These are phyloP conservation scores for Plasmopara viticola DNA, from an alignment of 352 stramenopile species.

Conservation along the genomic window DNA sequence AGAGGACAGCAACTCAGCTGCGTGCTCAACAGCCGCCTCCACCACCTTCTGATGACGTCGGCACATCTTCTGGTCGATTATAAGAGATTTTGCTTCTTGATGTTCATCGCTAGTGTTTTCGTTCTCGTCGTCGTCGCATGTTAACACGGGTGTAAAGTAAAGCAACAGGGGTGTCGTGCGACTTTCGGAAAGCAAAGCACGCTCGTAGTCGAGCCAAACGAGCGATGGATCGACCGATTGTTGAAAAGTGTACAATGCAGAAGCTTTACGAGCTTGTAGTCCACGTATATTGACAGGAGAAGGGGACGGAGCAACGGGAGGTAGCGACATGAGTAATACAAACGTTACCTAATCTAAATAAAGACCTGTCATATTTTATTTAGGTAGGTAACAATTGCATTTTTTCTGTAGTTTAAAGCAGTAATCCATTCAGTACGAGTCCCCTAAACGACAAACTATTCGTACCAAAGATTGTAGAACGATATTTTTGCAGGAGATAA, in stretches of 20 bases:
- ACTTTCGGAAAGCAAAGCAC: conserved; percentile 21
- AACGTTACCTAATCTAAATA: too few relatives aligned
- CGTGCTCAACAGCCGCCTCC: conserved; percentile 12
- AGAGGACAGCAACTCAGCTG: conserved; percentile 14
- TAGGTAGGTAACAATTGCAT: too few relatives aligned
- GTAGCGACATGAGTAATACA: conserved; percentile 1
- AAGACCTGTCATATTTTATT: too few relatives aligned
- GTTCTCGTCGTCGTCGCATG: conserved; percentile 2
- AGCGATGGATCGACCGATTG: conserved; percentile 7
- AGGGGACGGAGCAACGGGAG: background rate
- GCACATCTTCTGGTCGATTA: conserved; percentile 4
- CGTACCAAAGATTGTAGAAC: too few relatives aligned
- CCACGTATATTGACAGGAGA: background rate
- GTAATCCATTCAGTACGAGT: too few relatives aligned
- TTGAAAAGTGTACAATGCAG: conserved; percentile 11
- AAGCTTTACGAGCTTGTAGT: conserved; percentile 9
- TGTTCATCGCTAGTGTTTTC: conserved; percentile 1
- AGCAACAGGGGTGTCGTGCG: conserved; percentile 19
- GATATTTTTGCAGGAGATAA: too few relatives aligned
- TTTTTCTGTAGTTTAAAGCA: too few relatives aligned
- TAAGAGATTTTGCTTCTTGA: background rate
- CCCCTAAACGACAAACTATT: too few relatives aligned
- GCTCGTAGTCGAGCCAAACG: conserved; percentile 30
- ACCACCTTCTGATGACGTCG: conserved; percentile 17
- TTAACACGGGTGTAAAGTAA: conserved; percentile 15